These are phyloP conservation scores for Petunia secreta DNA, from an alignment of 257 asterid species.

Conservation along the genomic window DNA sequence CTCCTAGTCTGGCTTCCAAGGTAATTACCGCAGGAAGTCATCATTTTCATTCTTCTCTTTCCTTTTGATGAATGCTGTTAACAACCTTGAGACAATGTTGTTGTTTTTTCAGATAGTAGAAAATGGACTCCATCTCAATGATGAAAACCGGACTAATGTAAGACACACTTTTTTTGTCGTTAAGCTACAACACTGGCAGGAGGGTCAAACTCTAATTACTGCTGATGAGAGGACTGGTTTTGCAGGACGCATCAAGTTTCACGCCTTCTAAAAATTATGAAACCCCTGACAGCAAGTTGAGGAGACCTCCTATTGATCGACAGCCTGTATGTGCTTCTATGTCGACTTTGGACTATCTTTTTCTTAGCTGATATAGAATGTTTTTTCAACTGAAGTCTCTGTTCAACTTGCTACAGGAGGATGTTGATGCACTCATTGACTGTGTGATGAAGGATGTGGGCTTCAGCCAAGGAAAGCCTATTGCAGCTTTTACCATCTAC, in stretches of 20 bases:
- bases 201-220: constrained; percentile 25
- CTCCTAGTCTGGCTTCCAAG: constrained; percentile 52
- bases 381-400: constrained; percentile 29
- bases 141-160: constrained; percentile 57
- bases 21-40: constrained; percentile 36
- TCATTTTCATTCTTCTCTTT: constrained; percentile 28
- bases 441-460: constrained; percentile 88
- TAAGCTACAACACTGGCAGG: constrained; percentile 18
- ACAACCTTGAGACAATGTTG: constrained; percentile 29
- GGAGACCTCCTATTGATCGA: constrained; percentile 83
- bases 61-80: constrained; percentile 22
- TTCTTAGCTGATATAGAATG: constrained; percentile 6
- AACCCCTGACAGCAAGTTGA: constrained; percentile 81
- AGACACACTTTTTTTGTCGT: constrained; percentile 33
- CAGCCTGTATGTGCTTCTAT: constrained; percentile 63
- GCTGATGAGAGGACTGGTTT: constrained; percentile 19
- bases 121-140: constrained; percentile 77
- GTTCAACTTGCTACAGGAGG: constrained; percentile 69
- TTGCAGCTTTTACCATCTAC: constrained; percentile 96
- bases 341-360: constrained; percentile 17
- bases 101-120: constrained; percentile 60
- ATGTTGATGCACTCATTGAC: constrained; percentile 92
- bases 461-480: constrained; percentile 98
- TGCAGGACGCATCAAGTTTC: constrained; percentile 62
- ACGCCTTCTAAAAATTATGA: constrained; percentile 63